phyloP scores from a whole-genome alignment of 768 basidiomycete genomes.

The Omphalotus guepiniiformis region DNA sequence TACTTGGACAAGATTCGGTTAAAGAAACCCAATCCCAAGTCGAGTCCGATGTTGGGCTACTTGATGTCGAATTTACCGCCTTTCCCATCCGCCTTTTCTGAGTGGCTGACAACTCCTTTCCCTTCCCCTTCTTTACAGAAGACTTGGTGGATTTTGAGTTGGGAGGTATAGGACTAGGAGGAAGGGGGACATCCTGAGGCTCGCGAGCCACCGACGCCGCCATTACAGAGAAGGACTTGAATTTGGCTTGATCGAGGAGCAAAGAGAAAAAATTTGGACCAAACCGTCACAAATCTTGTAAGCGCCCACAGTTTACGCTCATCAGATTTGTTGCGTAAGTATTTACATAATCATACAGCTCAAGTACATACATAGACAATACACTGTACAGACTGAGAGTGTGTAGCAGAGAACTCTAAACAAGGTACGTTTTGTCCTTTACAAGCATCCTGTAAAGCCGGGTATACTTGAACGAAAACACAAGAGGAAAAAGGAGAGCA shows the following conservation, averaged over 20 bases:
- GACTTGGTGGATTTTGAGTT: conserved; percentile 14
- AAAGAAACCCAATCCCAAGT: conserved; percentile 69
- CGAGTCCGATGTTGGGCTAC: conserved; percentile 19
- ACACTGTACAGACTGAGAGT: too few species aligned
- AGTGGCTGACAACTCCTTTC: conserved; percentile 21
- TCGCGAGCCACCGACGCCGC: conserved; percentile 40
- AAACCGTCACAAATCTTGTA: too few species aligned
- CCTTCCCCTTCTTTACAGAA: conserved; percentile 43
- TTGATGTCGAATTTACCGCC: conserved; percentile 3
- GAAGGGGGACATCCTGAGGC: conserved; percentile 30
- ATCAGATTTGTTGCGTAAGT: too few species aligned
- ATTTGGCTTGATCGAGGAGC: conserved; percentile 17
- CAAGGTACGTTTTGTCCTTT: too few species aligned
- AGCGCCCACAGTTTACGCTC: too few species aligned
- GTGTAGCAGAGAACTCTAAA: too few species aligned
- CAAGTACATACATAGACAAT: too few species aligned
- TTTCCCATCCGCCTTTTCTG: conserved; percentile 18
- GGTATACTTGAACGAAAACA: too few species aligned
- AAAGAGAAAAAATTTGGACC: conserved; percentile 2
- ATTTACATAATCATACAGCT: too few species aligned
- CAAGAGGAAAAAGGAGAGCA: too few species aligned
- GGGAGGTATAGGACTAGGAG: conserved; percentile 20
- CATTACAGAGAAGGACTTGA: conserved; percentile 30
- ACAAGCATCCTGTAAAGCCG: too few species aligned
- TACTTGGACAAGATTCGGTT: conserved; percentile 62